phyloP scores from a whole-genome alignment of 176 grass and related monocot species.

The Rhynchospora pubera region DNA sequence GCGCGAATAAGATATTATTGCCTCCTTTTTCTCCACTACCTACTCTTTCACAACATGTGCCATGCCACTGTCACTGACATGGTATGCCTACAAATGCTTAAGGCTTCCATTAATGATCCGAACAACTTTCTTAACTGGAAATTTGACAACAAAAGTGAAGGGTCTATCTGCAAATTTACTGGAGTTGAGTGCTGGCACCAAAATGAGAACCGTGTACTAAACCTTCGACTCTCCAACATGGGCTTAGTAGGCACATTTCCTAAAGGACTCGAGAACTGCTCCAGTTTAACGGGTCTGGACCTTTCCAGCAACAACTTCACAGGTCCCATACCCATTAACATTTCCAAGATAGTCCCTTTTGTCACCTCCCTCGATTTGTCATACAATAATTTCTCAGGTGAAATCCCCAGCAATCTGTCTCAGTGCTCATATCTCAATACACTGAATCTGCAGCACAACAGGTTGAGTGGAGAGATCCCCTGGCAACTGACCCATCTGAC shows the following conservation, averaged over 20 bases:
- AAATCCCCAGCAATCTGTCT: constrained; percentile 58
- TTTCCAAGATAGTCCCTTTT: constrained; percentile 46
- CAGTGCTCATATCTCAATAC: constrained; percentile 65
- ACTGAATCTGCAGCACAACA: constrained; percentile 66
- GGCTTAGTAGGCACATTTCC: constrained; percentile 68
- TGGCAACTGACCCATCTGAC: constrained; percentile 40
- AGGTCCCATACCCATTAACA: constrained; percentile 50
- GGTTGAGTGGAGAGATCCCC: constrained; percentile 60
- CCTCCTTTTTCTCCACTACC: not conserved
- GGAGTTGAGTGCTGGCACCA: constrained; percentile 95
- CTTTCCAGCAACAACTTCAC: constrained; percentile 81
- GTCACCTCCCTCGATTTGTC: constrained; percentile 81
- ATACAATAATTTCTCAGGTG: constrained; percentile 72
- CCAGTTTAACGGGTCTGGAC: constrained; percentile 72
- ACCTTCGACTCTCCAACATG: constrained; percentile 68
- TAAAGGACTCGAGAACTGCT: constrained; percentile 73
- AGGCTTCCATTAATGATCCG: constrained; percentile 42
- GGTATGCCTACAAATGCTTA: constrained; percentile 40
- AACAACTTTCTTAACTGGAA: constrained; percentile 49
- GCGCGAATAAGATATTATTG: not conserved
- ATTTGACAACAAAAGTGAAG: constrained; percentile 48
- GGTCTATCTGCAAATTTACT: constrained; percentile 62
- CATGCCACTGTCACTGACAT: constrained; percentile 40
- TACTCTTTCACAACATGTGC: not conserved
- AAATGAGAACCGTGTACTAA: constrained; percentile 73